Evolutionary conservation across 192 early-diverging fungal genomes (phyloP), one percentile per base, ranked within the genome.

Genomic region (Rhizophagus clarus): DNA sequence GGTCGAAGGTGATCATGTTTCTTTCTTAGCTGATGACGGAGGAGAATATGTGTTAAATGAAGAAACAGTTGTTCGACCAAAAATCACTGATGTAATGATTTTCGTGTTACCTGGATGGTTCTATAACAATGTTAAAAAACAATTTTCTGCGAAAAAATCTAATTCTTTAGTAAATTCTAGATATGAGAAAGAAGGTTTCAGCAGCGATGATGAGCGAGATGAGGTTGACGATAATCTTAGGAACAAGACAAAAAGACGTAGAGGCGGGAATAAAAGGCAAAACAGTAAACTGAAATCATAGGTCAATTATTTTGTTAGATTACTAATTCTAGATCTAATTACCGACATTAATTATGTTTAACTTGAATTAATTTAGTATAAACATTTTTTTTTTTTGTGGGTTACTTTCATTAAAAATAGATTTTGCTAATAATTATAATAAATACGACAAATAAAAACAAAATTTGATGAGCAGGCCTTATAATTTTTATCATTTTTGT

Each of bases 21-120:
- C 74, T 28, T 40, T 83, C 79, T 80, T 75, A 45, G n/a, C 83
- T 76, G 85, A 84, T 64, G 81, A 86, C 26, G 85, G 85, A 68
- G 81, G 79, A n/a, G 82, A 82, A 37, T 83, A 82, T 51, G 76
- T 77, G 32, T 72, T 86, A 60, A 79, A 78, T 20, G 45, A 82
- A 64, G 81, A 86, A 29, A 82, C 82, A 74, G 76, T 86, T 60
- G 56, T 79, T 24, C 22, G 76, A 32, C 85, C 85, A 29, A 77
- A 76, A 32, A 51, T 73, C 28, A 78, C 51, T 67, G 77, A 84
- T 49, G 7, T 82, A 4, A 31, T 84, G 29, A 77, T 83, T 61
- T 69, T 80, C 47, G 69, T 81, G 31, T 20, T 81, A 32, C 80
- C 81, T n/a, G 81, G 81, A 72, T 83, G 81, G 81, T 42, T 73